Evolutionary conservation across 192 early-diverging fungal genomes (phyloP).

Genomic region (Coemansia sp.): DNA sequence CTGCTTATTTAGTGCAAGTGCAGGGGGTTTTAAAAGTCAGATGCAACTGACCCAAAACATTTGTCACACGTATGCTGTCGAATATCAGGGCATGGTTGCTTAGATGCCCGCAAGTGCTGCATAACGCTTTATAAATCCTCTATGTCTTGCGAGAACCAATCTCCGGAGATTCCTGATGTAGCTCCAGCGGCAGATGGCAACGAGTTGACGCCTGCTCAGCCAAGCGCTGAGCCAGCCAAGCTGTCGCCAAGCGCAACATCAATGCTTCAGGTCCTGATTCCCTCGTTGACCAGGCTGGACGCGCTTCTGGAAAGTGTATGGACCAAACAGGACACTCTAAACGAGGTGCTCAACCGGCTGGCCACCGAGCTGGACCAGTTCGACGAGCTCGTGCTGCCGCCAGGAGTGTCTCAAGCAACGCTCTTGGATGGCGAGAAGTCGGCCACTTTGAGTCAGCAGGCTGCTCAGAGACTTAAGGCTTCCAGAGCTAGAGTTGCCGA

Average conservation of each 20-base stretch:
- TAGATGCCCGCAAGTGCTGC: too few species aligned
- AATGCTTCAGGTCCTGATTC: slow-evolving; percentile 46
- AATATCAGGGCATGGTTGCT: too few species aligned
- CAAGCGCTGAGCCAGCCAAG: background rate
- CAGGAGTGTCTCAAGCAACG: background rate
- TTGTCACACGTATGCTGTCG: too few species aligned
- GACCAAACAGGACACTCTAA: slow-evolving; percentile 39
- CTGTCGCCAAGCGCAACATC: slow-evolving; percentile 27
- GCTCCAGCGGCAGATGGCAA: background rate
- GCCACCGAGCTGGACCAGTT: slow-evolving; percentile 48
- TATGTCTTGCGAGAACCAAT: too few species aligned
- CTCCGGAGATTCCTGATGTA: too few species aligned
- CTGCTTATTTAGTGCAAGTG: too few species aligned
- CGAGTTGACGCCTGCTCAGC: background rate
- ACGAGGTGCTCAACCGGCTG: slow-evolving; percentile 43
- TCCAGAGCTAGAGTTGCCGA: slow-evolving; percentile 27
- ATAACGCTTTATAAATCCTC: too few species aligned
- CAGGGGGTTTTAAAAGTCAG: too few species aligned
- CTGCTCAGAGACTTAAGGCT: slow-evolving; percentile 28
- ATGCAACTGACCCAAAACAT: too few species aligned
- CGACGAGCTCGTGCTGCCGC: slow-evolving; percentile 35
- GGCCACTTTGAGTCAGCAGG: slow-evolving; percentile 13
- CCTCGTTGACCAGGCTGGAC: slow-evolving; percentile 42
- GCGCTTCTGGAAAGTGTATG: slow-evolving; percentile 38
- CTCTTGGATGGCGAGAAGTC: background rate